Evolutionary conservation across 2,329 filamentous ascomycete genomes (phyloP).

Genomic region (Pestalotiopsis sp.): DNA sequence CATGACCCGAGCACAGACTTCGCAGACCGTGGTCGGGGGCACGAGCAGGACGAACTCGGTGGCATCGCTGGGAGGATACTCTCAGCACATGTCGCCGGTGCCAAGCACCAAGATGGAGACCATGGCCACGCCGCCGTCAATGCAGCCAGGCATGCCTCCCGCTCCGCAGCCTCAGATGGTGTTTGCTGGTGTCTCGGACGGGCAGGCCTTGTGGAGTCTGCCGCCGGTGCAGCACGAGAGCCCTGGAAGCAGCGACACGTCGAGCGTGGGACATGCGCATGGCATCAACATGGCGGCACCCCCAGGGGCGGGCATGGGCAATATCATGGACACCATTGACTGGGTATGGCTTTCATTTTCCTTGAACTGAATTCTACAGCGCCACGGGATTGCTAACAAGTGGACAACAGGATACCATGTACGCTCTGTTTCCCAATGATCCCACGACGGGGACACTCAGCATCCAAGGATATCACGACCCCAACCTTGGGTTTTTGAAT

Average conservation of each 20-base stretch:
- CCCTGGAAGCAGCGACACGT: constrained; percentile 46
- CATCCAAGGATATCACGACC: constrained; percentile 40
- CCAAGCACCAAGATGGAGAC: constrained; percentile 14
- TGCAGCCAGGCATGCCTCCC: constrained; percentile 7
- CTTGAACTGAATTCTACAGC: background rate
- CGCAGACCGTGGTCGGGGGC: constrained; percentile 36
- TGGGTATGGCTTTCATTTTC: constrained; percentile 52
- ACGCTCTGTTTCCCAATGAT: constrained; percentile 40
- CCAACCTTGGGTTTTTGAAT: constrained; percentile 33
- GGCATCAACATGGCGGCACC: background rate
- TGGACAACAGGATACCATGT: constrained; percentile 36
- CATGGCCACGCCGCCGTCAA: constrained; percentile 7
- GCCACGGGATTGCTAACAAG: background rate
- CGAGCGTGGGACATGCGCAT: constrained; percentile 29
- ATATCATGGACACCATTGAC: constrained; percentile 60
- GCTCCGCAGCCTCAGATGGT: constrained; percentile 35
- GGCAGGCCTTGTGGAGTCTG: constrained; percentile 49
- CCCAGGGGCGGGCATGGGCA: constrained; percentile 20
- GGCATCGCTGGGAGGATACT: constrained; percentile 8
- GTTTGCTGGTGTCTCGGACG: constrained; percentile 51
- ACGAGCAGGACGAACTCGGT: constrained; percentile 16
- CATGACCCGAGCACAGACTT: constrained; percentile 41
- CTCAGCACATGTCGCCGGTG: constrained; percentile 16
- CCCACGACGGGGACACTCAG: constrained; percentile 41
- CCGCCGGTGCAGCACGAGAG: constrained; percentile 42